These are phyloP conservation scores for Cenchrus americanus DNA, from an alignment of 176 grass and related monocot species.

Conservation along the genomic window DNA sequence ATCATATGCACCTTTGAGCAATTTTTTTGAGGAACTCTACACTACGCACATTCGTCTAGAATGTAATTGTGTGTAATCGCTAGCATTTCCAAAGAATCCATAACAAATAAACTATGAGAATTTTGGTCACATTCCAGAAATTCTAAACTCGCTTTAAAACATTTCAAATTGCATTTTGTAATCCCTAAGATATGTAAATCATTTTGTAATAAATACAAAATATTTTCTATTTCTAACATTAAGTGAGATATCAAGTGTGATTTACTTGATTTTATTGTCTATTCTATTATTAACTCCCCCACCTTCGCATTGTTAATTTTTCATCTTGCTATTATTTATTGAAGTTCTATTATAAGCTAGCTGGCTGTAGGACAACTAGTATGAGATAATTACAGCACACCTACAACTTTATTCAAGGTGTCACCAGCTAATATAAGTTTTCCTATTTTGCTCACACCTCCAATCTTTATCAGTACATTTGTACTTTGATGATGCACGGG, in stretches of 20 bases:
- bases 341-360: background rate
- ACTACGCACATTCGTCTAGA: too few species aligned
- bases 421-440: background rate
- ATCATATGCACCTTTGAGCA: background rate
- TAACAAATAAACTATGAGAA: background rate
- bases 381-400: conserved; percentile 1
- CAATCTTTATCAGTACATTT: background rate
- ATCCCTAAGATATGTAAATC: background rate
- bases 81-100: background rate
- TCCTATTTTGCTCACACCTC: background rate
- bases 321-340: background rate
- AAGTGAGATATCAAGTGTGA: conserved; percentile 1
- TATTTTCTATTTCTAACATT: background rate
- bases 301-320: background rate
- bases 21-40: too few species aligned
- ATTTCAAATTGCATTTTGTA: background rate
- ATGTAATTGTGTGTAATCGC: background rate
- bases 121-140: background rate
- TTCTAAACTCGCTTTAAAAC: background rate
- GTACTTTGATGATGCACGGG: background rate
- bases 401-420: background rate
- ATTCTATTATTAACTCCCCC: background rate
- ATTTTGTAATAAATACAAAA: background rate
- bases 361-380: background rate
- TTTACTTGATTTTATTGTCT: background rate